Conservation (phyloP, 805 yeast species). For the Starmerella khaoyaiensis region DNA sequence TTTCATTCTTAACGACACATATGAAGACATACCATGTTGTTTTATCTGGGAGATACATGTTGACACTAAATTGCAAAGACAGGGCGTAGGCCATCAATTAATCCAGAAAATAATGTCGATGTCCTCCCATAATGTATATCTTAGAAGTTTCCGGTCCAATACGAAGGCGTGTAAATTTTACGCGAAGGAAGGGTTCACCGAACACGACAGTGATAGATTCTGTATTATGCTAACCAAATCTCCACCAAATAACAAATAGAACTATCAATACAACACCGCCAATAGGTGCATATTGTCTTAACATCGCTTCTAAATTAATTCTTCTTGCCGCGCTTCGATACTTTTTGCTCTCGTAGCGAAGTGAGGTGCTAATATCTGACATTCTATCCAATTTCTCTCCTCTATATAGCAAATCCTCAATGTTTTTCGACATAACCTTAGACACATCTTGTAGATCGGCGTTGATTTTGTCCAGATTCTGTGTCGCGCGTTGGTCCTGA, state of each 20-base stretch:
- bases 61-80: slow-evolving; percentile 8
- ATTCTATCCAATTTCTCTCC: slow-evolving; percentile 85
- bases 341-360: slow-evolving; percentile 72
- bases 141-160: slow-evolving; percentile 14
- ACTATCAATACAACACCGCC: slow-evolving; percentile 54
- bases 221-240: slow-evolving; percentile 36
- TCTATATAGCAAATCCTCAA: slow-evolving; percentile 84
- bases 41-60: slow-evolving; percentile 20
- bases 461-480: slow-evolving; percentile 73
- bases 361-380: slow-evolving; percentile 71
- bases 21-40: not conserved
- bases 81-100: slow-evolving; percentile 10
- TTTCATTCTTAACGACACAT: slow-evolving; percentile 7
- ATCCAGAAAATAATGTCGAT: slow-evolving; percentile 1
- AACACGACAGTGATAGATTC: slow-evolving; percentile 20
- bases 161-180: slow-evolving; percentile 12
- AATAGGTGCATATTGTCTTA: slow-evolving; percentile 82
- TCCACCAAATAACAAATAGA: slow-evolving; percentile 73
- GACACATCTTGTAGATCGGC: slow-evolving; percentile 86
- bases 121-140: no score
- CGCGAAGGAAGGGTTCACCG: slow-evolving; percentile 9
- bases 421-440: slow-evolving; percentile 89
- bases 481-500: slow-evolving; percentile 82
- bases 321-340: slow-evolving; percentile 81
- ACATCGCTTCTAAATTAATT: slow-evolving; percentile 77